Conservation (phyloP, 805 yeast species). For the Candida endomychidarum region DNA sequence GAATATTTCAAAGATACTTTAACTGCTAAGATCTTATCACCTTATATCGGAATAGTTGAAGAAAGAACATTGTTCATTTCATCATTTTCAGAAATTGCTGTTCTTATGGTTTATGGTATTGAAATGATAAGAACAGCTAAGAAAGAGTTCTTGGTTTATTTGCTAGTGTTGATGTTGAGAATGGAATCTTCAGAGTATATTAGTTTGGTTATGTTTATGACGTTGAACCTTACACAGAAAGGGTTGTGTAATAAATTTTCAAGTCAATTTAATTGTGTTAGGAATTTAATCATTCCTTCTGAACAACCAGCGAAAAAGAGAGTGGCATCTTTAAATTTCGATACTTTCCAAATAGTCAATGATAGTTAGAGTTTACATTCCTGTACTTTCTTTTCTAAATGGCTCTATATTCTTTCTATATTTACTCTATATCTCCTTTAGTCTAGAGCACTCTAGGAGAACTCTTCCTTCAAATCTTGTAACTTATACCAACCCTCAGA, state of each 20-base stretch:
- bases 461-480: conserved; percentile 49
- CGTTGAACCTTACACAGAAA: background rate
- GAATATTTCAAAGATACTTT: conserved; percentile 19
- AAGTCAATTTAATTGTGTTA: background rate
- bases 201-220: background rate
- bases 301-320: conserved; percentile 13
- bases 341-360: conserved; percentile 22
- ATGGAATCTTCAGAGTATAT: conserved; percentile 13
- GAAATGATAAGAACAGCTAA: background rate
- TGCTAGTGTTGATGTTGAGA: conserved; percentile 9
- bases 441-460: conserved; percentile 13
- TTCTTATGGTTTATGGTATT: conserved; percentile 7
- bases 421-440: too few relatives aligned
- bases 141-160: conserved; percentile 3
- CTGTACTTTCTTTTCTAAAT: too few relatives aligned
- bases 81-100: background rate
- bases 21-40: conserved; percentile 15
- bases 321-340: conserved; percentile 26
- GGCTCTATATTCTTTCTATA: too few relatives aligned
- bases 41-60: conserved; percentile 20
- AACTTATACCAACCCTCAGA: conserved; percentile 73
- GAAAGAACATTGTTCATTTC: conserved; percentile 4
- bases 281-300: background rate
- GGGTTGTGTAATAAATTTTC: background rate
- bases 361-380: too few relatives aligned